These are phyloP conservation scores for Elongisporangium anandrum DNA, from an alignment of 352 stramenopile genomes.

Conservation along the genomic window DNA sequence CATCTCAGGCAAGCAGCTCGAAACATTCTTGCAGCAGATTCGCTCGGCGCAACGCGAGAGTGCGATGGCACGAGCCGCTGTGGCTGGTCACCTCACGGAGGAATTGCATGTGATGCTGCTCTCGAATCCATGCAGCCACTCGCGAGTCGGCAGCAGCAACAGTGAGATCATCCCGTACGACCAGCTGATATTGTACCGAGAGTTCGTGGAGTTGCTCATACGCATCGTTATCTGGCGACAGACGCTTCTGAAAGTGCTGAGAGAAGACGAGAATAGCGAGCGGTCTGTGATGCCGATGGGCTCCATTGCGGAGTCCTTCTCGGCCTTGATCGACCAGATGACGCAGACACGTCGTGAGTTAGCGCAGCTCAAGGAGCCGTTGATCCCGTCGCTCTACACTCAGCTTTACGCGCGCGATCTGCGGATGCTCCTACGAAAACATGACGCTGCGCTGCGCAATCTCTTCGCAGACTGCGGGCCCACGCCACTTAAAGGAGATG, in stretches of 20 bases:
- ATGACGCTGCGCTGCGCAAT: constrained; percentile 24
- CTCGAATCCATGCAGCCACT: neutral
- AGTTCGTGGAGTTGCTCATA: constrained; percentile 70
- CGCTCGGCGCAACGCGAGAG: constrained; percentile 30
- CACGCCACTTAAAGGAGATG: neutral
- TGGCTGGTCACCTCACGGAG: constrained; percentile 9
- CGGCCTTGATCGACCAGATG: constrained; percentile 40
- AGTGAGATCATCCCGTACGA: constrained; percentile 26
- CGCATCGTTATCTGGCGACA: constrained; percentile 34
- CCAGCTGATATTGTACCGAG: constrained; percentile 43
- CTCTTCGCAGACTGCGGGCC: constrained; percentile 23
- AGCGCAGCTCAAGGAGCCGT: constrained; percentile 1
- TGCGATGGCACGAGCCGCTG: constrained; percentile 11
- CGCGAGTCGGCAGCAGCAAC: neutral
- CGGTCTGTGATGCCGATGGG: neutral
- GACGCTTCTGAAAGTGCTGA: constrained; percentile 2
- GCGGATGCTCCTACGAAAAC: constrained; percentile 34
- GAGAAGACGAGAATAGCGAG: constrained; percentile 9
- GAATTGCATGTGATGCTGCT: constrained; percentile 8
- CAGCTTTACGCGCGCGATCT: constrained; percentile 39
- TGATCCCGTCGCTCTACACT: constrained; percentile 10
- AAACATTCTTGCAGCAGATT: constrained; percentile 28
- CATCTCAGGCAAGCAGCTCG: constrained; percentile 31
- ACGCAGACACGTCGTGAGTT: constrained; percentile 19
- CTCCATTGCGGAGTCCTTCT: constrained; percentile 34